Percentiles rank a stretch among this genome's conserved stretches.
Evolutionary conservation across 1,284 basidiomycete species (phyloP).

Genomic region (Porodaedalea pini): DNA sequence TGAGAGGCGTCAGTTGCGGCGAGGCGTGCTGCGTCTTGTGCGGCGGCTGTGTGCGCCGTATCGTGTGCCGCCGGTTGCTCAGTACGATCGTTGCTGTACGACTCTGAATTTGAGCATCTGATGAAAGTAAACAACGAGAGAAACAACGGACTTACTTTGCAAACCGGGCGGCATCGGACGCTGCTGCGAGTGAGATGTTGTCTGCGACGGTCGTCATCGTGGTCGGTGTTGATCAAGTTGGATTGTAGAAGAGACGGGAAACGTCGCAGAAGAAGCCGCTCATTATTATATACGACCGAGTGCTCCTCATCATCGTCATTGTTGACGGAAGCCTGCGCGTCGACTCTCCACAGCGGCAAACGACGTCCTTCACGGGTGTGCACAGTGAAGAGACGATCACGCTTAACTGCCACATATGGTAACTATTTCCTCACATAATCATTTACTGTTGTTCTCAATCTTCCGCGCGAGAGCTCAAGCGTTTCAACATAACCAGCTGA

Average conservation of each 20-base stretch:
- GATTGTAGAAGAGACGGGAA: background rate
- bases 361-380: too few relatives aligned
- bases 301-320: background rate
- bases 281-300: background rate
- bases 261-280: background rate
- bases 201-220: background rate
- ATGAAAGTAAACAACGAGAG: too few relatives aligned
- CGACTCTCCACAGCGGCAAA: background rate
- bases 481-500: too few relatives aligned
- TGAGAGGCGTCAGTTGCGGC: background rate
- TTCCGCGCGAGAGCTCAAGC: too few relatives aligned
- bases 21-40: constrained; percentile 7
- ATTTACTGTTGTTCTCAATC: too few relatives aligned
- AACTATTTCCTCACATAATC: too few relatives aligned
- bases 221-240: background rate
- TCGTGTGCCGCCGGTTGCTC: background rate
- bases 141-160: constrained; percentile 2
- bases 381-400: too few relatives aligned
- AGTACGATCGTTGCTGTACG: background rate
- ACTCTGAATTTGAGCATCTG: background rate
- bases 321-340: background rate
- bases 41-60: background rate
- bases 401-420: too few relatives aligned
- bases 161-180: constrained; percentile 12
- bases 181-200: constrained; percentile 12